These are phyloP conservation scores for Malassezia furfur DNA, from an alignment of 1,284 basidiomycete genomes.

Conservation along the genomic window DNA sequence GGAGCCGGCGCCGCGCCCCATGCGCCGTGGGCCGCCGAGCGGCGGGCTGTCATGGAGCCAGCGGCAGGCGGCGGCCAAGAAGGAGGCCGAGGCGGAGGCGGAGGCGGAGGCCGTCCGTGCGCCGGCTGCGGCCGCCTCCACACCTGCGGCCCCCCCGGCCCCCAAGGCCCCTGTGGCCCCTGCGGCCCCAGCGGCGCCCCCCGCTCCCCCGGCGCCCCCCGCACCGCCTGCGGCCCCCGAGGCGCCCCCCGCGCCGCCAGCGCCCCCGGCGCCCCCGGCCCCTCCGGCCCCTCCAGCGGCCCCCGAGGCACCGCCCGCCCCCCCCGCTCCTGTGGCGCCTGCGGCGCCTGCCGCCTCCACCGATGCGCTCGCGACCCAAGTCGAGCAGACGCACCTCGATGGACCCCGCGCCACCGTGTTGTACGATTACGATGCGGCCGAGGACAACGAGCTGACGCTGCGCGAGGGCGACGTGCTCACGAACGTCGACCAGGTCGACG, in stretches of 20 bases:
- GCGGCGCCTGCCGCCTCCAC: constrained; percentile 12
- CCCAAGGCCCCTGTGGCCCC: not conserved
- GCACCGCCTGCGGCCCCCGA: constrained; percentile 20
- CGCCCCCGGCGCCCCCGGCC: not conserved
- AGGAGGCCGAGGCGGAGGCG: constrained; percentile 34
- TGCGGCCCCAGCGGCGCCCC: constrained; percentile 1
- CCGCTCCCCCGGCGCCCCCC: constrained; percentile 14
- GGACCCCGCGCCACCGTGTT: constrained; percentile 31
- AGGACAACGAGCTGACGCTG: constrained; percentile 38
- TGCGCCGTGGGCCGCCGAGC: constrained; percentile 11
- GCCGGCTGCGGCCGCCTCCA: not conserved
- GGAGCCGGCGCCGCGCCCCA: constrained; percentile 19
- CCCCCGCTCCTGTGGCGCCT: not conserved
- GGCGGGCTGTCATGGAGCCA: constrained; percentile 46
- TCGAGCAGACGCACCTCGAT: constrained; percentile 21
- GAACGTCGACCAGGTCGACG: constrained; percentile 39
- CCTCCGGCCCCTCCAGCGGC: not conserved
- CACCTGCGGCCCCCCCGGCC: too few relatives aligned
- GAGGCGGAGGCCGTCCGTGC: constrained; percentile 10
- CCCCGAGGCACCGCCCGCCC: constrained; percentile 1
- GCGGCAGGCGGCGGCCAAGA: constrained; percentile 37
- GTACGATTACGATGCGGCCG: constrained; percentile 42
- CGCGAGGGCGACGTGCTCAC: constrained; percentile 34
- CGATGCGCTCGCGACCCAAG: constrained; percentile 16
- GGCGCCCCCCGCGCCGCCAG: not conserved